Base-by-base conservation (phyloP, 495 filamentous ascomycete genomes). In the Neurospora sp. region DNA sequence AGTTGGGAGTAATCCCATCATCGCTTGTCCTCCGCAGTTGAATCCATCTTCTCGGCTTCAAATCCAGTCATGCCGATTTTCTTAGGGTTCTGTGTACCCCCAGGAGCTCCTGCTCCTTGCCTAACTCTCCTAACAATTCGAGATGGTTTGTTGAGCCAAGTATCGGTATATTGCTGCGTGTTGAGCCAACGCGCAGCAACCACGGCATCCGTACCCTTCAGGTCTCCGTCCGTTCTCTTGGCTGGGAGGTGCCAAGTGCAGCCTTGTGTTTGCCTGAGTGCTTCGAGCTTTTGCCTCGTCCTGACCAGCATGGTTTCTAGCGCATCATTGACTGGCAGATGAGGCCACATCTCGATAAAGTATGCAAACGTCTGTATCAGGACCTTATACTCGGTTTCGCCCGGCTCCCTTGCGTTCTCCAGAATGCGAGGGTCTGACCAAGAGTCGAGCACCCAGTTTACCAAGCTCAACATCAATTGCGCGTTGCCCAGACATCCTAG, bases 361-460 rank as follows among this genome's bases (percentile, higher is more conserved):
- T 80, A 82, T 40, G 75, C 75, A 41, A 84, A 76, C 0, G 77
- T 78, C 70, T 72, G 75, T 3, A 74, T 78, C 27, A 83, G 76
- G 31, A 77, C 72, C 38, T 73, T 74, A 59, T 81, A 75, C 12
- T 75, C 81, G 20, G 75, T 72, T 61, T 59, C 68, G 45, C 73
- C 70, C 59, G 78, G 73, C n/a, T 72, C 68, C 72, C 80, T 77
- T 16, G 79, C 80, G 38, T 82, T 81, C 41, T 81, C 74, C 53
- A 79, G 76, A 0, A 84, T 38, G 70, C 78, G 71, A 59, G 70
- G 70, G 45, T 74, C 68, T 37, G 77, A 74, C 79, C 79, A 82
- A 2, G 75, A 73, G 61, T 80, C 78, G 4, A 84, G 39, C 59
- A 84, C 77, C 84, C 84, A 85, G 45, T 78, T 71, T 70, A 83